phyloP scores from a whole-genome alignment of 2,329 filamentous ascomycete species.

The Venturia carpophila region DNA sequence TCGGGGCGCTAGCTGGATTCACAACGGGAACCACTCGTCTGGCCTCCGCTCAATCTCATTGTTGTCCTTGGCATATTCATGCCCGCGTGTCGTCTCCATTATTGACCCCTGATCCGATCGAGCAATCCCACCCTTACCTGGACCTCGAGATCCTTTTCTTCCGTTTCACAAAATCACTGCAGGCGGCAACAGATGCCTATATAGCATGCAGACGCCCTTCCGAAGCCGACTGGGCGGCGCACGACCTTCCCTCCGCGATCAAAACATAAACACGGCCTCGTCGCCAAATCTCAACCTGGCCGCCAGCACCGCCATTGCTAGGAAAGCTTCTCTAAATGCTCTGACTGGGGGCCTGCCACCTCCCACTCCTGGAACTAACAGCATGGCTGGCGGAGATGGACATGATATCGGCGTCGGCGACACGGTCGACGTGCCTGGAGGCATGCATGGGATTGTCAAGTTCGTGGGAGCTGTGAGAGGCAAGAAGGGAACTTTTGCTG shows the following conservation, averaged over 20 bases:
- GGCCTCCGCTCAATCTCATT: background rate
- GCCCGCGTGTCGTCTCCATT: background rate
- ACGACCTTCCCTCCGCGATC: conserved; percentile 27
- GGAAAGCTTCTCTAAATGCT: conserved; percentile 64
- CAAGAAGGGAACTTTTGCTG: conserved; percentile 86
- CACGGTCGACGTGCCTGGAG: conserved; percentile 81
- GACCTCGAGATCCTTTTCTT: background rate
- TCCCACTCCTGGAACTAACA: conserved; percentile 32
- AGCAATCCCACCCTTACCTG: background rate
- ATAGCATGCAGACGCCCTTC: conserved; percentile 8
- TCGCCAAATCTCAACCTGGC: conserved; percentile 37
- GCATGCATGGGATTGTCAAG: conserved; percentile 82
- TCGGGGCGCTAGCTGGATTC: background rate
- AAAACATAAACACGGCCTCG: conserved; percentile 32
- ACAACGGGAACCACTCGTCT: background rate
- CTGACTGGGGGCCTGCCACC: conserved; percentile 43
- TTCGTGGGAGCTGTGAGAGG: conserved; percentile 82
- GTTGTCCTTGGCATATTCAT: background rate
- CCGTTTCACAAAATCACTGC: background rate
- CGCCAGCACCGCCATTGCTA: conserved; percentile 45
- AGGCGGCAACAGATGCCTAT: background rate
- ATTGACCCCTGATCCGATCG: conserved; percentile 6
- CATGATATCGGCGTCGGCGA: conserved; percentile 66
- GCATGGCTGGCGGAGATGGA: conserved; percentile 21
- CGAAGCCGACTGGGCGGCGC: conserved; percentile 24